These are phyloP conservation scores for Pugionium cornutum DNA, from an alignment of 345 rosid genomes.

Conservation along the genomic window DNA sequence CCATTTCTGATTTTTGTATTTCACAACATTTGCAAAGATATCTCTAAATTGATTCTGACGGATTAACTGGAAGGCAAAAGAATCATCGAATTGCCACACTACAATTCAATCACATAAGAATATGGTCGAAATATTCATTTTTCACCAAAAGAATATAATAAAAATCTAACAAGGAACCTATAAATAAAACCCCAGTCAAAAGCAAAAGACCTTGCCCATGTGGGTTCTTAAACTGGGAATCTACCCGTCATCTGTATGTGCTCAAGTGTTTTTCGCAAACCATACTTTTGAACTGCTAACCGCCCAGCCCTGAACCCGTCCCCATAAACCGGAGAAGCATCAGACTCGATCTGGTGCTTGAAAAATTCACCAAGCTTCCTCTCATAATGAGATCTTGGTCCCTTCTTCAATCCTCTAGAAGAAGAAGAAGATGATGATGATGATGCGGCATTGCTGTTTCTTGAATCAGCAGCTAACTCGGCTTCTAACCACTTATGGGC, in stretches of 20 bases:
- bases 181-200: constrained; percentile 2
- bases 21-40: constrained; percentile 19
- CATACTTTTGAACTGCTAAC: constrained; percentile 68
- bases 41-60: constrained; percentile 15
- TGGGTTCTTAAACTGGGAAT: constrained; percentile 59
- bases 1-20: not conserved
- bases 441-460: constrained; percentile 42
- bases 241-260: constrained; percentile 78
- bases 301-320: constrained; percentile 82
- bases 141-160: constrained; percentile 21
- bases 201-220: constrained; percentile 16
- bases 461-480: constrained; percentile 53
- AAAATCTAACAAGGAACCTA: constrained; percentile 36
- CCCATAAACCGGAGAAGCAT: constrained; percentile 84
- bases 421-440: not conserved
- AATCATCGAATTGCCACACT: constrained; percentile 15
- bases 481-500: constrained; percentile 92
- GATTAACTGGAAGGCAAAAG: constrained; percentile 16
- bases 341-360: constrained; percentile 84
- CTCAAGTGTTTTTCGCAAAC: constrained; percentile 69
- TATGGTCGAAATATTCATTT: too few species aligned
- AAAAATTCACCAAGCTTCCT: constrained; percentile 88
- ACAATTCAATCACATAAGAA: not conserved
- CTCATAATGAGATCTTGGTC: constrained; percentile 66
- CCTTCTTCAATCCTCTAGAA: constrained; percentile 48